Evolutionary conservation across 1,139 yeast genomes (phyloP).

Genomic region (Taiozyma sp.): DNA sequence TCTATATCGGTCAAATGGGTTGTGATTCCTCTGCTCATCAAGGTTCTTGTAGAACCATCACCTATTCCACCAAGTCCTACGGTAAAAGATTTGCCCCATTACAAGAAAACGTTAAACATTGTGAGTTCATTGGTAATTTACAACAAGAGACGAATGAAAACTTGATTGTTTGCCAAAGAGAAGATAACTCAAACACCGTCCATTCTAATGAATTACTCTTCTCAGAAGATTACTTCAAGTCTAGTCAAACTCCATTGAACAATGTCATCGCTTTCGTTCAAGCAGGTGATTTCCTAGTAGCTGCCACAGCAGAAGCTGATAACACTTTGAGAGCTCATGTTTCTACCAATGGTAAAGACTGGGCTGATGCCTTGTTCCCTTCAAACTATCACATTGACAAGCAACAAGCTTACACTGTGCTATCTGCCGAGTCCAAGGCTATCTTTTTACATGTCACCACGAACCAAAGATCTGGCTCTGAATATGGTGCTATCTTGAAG

Average conservation of each 20-base stretch:
- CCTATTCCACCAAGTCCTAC: slow-evolving; percentile 61
- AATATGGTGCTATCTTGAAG: slow-evolving; percentile 83
- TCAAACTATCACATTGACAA: slow-evolving; percentile 52
- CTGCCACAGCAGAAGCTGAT: slow-evolving; percentile 47
- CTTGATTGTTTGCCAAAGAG: slow-evolving; percentile 58
- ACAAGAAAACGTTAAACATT: slow-evolving; percentile 47
- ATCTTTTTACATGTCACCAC: slow-evolving; percentile 84
- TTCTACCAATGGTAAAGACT: slow-evolving; percentile 71
- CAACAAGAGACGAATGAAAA: slow-evolving; percentile 42
- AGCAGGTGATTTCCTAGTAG: slow-evolving; percentile 66
- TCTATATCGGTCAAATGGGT: slow-evolving; percentile 62
- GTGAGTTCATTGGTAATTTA: slow-evolving; percentile 64
- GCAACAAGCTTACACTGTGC: slow-evolving; percentile 79
- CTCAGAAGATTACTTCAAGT: slow-evolving; percentile 43
- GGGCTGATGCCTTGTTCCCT: slow-evolving; percentile 83
- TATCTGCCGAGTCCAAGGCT: slow-evolving; percentile 71
- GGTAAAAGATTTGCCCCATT: slow-evolving; percentile 60
- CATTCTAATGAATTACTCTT: slow-evolving; percentile 44
- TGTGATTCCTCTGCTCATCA: slow-evolving; percentile 56
- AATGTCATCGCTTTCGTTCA: slow-evolving; percentile 61
- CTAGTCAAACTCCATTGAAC: slow-evolving; percentile 36
- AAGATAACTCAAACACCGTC: slow-evolving; percentile 30
- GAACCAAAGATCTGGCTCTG: slow-evolving; percentile 44
- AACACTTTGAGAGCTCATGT: slow-evolving; percentile 61
- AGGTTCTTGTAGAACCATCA: slow-evolving; percentile 40